Conservation (phyloP, 2,329 filamentous ascomycete species). For the Pestalotiopsis sp. region DNA sequence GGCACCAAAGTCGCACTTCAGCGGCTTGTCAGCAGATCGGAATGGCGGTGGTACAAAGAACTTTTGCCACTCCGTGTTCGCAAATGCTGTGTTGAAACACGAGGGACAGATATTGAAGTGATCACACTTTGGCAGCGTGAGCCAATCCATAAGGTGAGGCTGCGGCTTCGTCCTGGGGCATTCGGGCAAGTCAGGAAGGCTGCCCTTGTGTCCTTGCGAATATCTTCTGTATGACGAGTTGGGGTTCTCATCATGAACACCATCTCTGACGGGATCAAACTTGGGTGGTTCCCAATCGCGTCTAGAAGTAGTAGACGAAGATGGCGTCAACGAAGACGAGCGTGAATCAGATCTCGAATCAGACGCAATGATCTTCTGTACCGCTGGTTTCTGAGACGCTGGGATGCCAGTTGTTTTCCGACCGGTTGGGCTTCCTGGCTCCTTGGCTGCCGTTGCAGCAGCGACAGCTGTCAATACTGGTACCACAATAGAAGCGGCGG, state of each 20-base stretch:
- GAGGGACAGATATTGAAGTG: conserved; percentile 81
- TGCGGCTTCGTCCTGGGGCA: conserved; percentile 69
- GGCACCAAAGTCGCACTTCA: conserved; percentile 78
- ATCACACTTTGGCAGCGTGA: conserved; percentile 70
- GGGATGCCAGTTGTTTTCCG: conserved; percentile 16
- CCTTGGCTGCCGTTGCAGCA: conserved; percentile 12
- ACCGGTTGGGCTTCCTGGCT: conserved; percentile 14
- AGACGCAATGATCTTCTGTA: background rate
- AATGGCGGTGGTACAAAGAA: conserved; percentile 65
- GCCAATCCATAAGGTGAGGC: conserved; percentile 74
- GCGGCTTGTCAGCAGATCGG: conserved; percentile 56
- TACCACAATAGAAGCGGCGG: conserved; percentile 16
- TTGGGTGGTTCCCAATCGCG: conserved; percentile 47
- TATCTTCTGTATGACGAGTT: conserved; percentile 53
- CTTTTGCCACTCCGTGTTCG: conserved; percentile 65
- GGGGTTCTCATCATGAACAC: conserved; percentile 36
- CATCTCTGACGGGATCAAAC: conserved; percentile 43
- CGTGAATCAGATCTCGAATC: conserved; percentile 17
- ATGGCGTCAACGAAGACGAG: conserved; percentile 20
- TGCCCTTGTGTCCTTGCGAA: conserved; percentile 52
- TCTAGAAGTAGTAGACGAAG: conserved; percentile 22
- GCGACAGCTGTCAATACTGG: conserved; percentile 20
- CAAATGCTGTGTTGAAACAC: conserved; percentile 74
- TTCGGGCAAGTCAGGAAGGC: conserved; percentile 56
- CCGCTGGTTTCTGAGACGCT: conserved; percentile 17